These are phyloP conservation scores for Leptographium procerum DNA, from an alignment of 2,329 filamentous ascomycete species.

Conservation along the genomic window DNA sequence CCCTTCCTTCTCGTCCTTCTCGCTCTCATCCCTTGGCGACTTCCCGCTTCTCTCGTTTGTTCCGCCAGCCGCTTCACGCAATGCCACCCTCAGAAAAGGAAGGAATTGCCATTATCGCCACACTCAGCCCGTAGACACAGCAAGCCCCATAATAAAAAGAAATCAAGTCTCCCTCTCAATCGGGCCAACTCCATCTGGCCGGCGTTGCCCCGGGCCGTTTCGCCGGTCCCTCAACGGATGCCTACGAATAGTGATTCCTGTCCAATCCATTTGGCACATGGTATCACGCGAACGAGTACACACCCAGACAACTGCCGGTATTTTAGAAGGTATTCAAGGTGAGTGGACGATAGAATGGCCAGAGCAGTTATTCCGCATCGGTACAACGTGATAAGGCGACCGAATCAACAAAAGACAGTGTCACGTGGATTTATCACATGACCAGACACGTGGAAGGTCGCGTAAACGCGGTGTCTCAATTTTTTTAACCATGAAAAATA, in stretches of 20 bases:
- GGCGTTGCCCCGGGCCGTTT: background rate
- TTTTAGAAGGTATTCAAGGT: background rate
- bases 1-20: background rate
- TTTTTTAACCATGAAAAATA: background rate
- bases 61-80: background rate
- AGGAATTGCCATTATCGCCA: background rate
- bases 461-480: background rate
- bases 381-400: background rate
- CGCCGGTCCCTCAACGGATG: background rate
- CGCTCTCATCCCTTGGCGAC: background rate
- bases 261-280: constrained; percentile 2
- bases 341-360: too few species aligned
- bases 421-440: background rate
- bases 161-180: background rate
- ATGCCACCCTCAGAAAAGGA: background rate
- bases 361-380: background rate
- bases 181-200: background rate
- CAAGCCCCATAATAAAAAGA: background rate
- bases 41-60: background rate
- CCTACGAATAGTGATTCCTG: background rate
- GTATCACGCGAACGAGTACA: background rate
- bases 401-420: background rate
- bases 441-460: background rate
- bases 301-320: too few species aligned
- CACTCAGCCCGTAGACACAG: background rate